phyloP scores from a whole-genome alignment of 2,329 filamentous ascomycete genomes.

The Endoconidiophora laricicola region DNA sequence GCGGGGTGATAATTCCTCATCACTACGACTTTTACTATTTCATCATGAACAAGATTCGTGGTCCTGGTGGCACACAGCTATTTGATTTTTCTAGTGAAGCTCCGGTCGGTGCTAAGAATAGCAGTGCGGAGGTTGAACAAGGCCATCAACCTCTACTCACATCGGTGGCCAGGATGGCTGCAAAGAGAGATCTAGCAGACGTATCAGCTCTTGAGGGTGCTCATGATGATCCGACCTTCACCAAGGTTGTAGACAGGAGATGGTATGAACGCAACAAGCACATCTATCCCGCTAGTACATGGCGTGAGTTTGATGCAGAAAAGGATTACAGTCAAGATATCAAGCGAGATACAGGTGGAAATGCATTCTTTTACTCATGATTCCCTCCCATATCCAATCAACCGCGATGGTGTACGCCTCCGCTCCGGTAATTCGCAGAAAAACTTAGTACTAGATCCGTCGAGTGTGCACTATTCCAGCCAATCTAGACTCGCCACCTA shows the following conservation, averaged over 20 bases:
- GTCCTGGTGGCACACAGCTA: constrained; percentile 53
- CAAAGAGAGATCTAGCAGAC: constrained; percentile 25
- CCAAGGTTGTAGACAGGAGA: constrained; percentile 85
- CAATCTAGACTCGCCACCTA: constrained; percentile 4
- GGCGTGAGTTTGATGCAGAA: constrained; percentile 86
- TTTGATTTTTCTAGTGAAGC: constrained; percentile 56
- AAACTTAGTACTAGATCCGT: too few relatives aligned
- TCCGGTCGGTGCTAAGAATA: constrained; percentile 16
- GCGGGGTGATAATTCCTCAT: constrained; percentile 87
- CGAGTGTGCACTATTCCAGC: not conserved
- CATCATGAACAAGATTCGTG: constrained; percentile 69
- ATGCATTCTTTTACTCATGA: constrained; percentile 71
- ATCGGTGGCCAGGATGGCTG: constrained; percentile 22
- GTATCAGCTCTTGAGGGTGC: constrained; percentile 54
- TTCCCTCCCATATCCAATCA: constrained; percentile 14
- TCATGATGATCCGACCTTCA: constrained; percentile 59
- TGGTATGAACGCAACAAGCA: constrained; percentile 99
- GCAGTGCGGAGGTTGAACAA: constrained; percentile 12
- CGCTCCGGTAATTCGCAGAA: too few relatives aligned
- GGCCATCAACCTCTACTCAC: constrained; percentile 16
- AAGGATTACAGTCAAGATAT: constrained; percentile 67
- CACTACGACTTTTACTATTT: constrained; percentile 98
- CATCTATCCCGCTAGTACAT: constrained; percentile 89
- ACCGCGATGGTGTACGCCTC: too few relatives aligned
- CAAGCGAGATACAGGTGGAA: constrained; percentile 71